A percentile compares a stretch with the other conserved stretches of the same genome.
These are phyloP conservation scores for Ophiostoma quercus DNA, from an alignment of 2,329 filamentous ascomycete species.

Conservation along the genomic window DNA sequence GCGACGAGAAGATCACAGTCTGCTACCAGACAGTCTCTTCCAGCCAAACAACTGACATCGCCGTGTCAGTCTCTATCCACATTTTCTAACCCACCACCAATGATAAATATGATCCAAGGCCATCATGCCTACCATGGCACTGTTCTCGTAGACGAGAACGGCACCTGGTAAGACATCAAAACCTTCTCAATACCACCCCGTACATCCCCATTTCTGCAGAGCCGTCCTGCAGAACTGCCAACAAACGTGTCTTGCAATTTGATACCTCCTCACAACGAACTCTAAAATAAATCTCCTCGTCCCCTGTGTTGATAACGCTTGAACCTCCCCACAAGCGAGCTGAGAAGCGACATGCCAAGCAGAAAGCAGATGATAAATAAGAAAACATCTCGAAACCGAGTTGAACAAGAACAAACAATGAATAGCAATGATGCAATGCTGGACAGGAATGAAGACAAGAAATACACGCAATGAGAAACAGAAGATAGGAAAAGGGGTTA, in stretches of 20 bases:
- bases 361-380: conserved; percentile 28
- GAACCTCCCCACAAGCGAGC: conserved; percentile 38
- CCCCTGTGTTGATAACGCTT: conserved; percentile 32
- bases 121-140: background rate
- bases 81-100: background rate
- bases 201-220: background rate
- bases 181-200: background rate
- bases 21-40: background rate
- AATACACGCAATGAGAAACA: background rate
- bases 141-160: background rate
- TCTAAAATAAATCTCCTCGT: conserved; percentile 29
- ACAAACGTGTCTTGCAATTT: conserved; percentile 24
- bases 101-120: background rate
- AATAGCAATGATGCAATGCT: background rate
- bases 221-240: background rate
- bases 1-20: background rate
- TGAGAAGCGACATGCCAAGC: conserved; percentile 33
- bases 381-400: background rate
- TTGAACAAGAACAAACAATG: conserved; percentile 21
- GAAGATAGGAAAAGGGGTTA: background rate
- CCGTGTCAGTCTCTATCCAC: background rate
- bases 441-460: background rate
- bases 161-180: background rate
- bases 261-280: conserved; percentile 22
- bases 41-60: background rate